Evolutionary conservation across 257 asterid species (phyloP).

Genomic region (Solanum okadae): DNA sequence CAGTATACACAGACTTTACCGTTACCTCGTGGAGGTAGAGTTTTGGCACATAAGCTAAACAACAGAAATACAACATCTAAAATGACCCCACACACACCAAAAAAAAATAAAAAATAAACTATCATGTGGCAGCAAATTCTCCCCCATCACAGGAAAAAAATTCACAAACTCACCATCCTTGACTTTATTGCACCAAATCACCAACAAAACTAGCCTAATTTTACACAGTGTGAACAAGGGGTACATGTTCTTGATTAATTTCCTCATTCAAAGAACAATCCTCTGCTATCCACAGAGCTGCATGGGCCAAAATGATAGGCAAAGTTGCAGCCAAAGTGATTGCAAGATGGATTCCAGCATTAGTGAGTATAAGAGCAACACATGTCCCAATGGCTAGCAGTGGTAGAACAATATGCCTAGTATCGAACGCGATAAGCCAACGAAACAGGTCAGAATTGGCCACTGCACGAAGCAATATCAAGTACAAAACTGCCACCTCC

Average conservation of each 20-base stretch:
- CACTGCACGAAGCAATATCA: conserved; percentile 28
- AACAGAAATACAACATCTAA: background rate
- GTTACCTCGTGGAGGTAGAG: too few species aligned
- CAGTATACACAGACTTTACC: background rate
- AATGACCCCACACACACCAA: background rate
- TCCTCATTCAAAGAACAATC: conserved; percentile 11
- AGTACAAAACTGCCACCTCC: conserved; percentile 39
- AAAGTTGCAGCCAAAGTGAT: conserved; percentile 32
- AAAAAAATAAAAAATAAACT: background rate
- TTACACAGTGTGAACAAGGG: background rate
- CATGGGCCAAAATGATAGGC: conserved; percentile 41
- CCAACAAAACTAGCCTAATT: background rate
- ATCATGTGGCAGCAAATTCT: background rate
- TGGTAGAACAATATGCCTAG: conserved; percentile 21
- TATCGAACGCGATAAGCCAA: conserved; percentile 16
- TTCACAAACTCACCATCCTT: background rate
- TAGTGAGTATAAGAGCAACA: conserved; percentile 28
- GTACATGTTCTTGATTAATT: background rate
- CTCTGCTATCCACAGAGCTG: conserved; percentile 27
- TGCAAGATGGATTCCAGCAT: conserved; percentile 42
- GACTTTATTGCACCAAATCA: background rate
- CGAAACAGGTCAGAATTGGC: conserved; percentile 33
- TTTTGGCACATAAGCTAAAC: background rate
- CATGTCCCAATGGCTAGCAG: conserved; percentile 16
- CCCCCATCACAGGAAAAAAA: background rate